Evolutionary conservation across 2,329 filamentous ascomycete species (phyloP), one percentile per base, ranked within the genome.

Genomic region (Fusarium protoensiforme): DNA sequence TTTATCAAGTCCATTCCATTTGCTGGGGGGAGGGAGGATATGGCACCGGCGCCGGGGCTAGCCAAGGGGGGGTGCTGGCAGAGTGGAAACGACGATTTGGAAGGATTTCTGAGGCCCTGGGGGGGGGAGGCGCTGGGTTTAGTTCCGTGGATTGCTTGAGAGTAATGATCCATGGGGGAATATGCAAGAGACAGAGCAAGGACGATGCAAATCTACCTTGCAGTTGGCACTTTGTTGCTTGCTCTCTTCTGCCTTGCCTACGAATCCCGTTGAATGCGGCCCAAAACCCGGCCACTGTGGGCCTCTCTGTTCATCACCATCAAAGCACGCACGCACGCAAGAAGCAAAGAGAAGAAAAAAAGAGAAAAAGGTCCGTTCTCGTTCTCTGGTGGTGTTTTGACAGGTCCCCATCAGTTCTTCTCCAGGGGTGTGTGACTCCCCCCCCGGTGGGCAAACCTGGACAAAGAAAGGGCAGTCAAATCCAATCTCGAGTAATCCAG

Each of bases 271-370:
- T 65, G 56, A 14, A 71, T 72, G 64, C 73, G 73, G 66, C 76
- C 76, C 67, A 76, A 75, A 69, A 72, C 48, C 58, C 60, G 72
- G 22, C 75, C 76, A 16, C 66, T 77, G 76, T 74, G 75, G 24
- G 29, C 51, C 39, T 36, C 39, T 53, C 35, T 51, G n/a, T 38
- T 38, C 56, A 33, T 72, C 61, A 72, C 56, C 68, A 69, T 57
- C 59, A 59, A 53, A 61, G 64, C 60, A 64, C 66, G 36, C 57
- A 71, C 39, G 31, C 13, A 33, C 31, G 2, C 31, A 33, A 7
- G 10, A 48, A 24, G 46, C 46, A 51, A 51, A 48, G 16, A 29
- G 16, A 51, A 7, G 27, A 61, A 68, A 22, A 43, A 68, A 68
- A 56, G 53, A 31, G 31, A 41, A 31, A 20, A 51, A 36, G 27